Base-by-base conservation (phyloP, 176 grass and related monocot genomes). In the Bromus sterilis region DNA sequence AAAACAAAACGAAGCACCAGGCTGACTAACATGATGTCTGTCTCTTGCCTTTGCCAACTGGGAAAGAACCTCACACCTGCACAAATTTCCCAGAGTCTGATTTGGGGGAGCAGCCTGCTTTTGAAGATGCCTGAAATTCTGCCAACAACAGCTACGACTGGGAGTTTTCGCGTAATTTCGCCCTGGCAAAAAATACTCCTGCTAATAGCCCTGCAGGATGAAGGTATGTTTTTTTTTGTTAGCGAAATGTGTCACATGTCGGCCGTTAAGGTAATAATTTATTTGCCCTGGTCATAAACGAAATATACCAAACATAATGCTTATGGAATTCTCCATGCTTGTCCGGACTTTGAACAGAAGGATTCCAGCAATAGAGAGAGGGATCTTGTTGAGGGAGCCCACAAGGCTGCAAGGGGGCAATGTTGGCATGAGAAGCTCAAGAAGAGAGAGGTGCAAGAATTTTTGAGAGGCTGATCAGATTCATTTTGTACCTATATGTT, bases 321-420 rank as follows among this genome's bases (percentile, higher is more conserved):
- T 95, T 18, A 88, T 62, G 42, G 90, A 88, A 59, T 98, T 98
- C 67, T 95, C 75, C 37, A 98, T 26, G 90, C 95, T 95, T 56
- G 95, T 98, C 42, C 71, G 84, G 20, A 98, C 95, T 49, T 93
- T 89, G 73, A 98, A 98, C 71, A 98, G 88, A 51, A 93, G 16
- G 53, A 98, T 93, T 64, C 95, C 95, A 37, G 90, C 84, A 41
- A 98, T 44, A 11, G 95, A 98, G 18, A 98, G 92, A 82, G 95
- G 95, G 76, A 98, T 98, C 90, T 98, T 98, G 78, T 98, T 98
- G 41, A 98, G 75, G 16, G 95, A 98, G 4, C 92, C 95, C 49
- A 98, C 90, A 81, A 98, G 89, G 75, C 95, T 98, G 86, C 62
- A 81, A 80, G 68, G 39, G 36, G 74, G 21, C 6, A 66, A 46